Evolutionary conservation across 371 early-diverging fungal genomes (phyloP).

Genomic region (Syncephalastrum racemosum): DNA sequence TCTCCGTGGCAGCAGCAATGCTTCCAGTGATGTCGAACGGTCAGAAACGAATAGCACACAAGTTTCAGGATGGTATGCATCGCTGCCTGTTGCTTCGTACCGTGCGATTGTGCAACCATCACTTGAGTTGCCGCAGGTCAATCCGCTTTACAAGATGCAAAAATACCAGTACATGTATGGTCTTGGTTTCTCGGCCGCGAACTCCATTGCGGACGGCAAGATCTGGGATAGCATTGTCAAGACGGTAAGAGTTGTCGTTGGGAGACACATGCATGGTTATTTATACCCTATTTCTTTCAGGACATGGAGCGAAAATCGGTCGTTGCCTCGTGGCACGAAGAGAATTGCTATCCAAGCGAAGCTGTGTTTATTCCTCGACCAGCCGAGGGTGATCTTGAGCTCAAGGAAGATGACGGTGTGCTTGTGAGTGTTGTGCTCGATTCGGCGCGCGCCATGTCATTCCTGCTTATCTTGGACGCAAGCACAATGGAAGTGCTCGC

Average conservation of each 20-base stretch:
- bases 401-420: constrained; percentile 68
- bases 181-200: constrained; percentile 50
- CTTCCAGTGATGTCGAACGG: constrained; percentile 12
- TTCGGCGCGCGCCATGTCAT: constrained; percentile 61
- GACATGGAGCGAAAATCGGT: constrained; percentile 31
- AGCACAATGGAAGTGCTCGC: constrained; percentile 60
- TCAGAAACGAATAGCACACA: neutral
- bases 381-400: constrained; percentile 36
- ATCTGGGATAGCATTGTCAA: constrained; percentile 75
- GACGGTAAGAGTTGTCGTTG: constrained; percentile 37
- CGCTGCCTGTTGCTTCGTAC: constrained; percentile 29
- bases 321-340: constrained; percentile 50
- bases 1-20: constrained; percentile 18
- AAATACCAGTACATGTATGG: constrained; percentile 72
- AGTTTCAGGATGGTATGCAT: constrained; percentile 19
- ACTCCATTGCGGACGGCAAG: constrained; percentile 35
- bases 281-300: constrained; percentile 15
- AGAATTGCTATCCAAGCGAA: constrained; percentile 75
- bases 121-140: constrained; percentile 69
- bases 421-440: constrained; percentile 74
- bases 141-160: constrained; percentile 54
- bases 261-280: neutral
- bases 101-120: constrained; percentile 26
- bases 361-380: constrained; percentile 67
- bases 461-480: constrained; percentile 74